phyloP scores from a whole-genome alignment of 2,329 filamentous ascomycete species.

The Onygenales sp. region DNA sequence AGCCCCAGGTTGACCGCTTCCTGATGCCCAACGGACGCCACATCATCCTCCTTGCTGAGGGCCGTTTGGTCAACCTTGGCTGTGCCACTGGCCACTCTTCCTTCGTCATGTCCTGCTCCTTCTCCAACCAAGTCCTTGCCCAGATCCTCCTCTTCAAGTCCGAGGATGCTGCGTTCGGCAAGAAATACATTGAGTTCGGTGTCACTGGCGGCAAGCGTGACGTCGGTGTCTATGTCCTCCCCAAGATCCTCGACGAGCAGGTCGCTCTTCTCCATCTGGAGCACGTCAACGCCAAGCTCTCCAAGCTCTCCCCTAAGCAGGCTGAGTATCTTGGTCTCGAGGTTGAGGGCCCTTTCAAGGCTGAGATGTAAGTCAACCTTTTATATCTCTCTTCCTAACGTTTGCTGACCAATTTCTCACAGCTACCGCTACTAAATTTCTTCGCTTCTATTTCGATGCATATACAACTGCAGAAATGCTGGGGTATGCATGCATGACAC shows the following conservation, averaged over 20 bases:
- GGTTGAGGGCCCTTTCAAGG: slow-evolving; percentile 88
- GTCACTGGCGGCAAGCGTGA: slow-evolving; percentile 84
- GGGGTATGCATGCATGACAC: slow-evolving; percentile 19
- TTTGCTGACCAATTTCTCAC: slow-evolving; percentile 20
- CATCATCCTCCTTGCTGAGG: slow-evolving; percentile 97
- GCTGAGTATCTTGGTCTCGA: slow-evolving; percentile 88
- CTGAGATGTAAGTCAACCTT: slow-evolving; percentile 58
- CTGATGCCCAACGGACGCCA: slow-evolving; percentile 85
- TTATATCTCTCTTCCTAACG: background rate
- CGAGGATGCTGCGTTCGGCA: slow-evolving; percentile 72
- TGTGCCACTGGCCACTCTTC: slow-evolving; percentile 98
- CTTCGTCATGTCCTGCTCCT: slow-evolving; percentile 99
- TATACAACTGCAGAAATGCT: slow-evolving; percentile 13
- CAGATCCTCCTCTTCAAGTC: slow-evolving; percentile 98
- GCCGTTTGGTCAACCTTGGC: slow-evolving; percentile 97
- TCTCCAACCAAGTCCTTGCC: slow-evolving; percentile 99
- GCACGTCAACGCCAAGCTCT: slow-evolving; percentile 92
- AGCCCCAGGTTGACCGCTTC: slow-evolving; percentile 99
- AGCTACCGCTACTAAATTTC: slow-evolving; percentile 59
- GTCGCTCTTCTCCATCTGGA: slow-evolving; percentile 87
- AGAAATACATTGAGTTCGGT: slow-evolving; percentile 95
- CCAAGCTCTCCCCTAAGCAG: slow-evolving; percentile 74
- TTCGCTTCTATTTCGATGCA: slow-evolving; percentile 14
- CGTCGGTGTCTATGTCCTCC: slow-evolving; percentile 88
- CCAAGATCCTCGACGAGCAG: slow-evolving; percentile 99